phyloP scores from a whole-genome alignment of 2,329 filamentous ascomycete species.

The Mycosphaerella arachidis region DNA sequence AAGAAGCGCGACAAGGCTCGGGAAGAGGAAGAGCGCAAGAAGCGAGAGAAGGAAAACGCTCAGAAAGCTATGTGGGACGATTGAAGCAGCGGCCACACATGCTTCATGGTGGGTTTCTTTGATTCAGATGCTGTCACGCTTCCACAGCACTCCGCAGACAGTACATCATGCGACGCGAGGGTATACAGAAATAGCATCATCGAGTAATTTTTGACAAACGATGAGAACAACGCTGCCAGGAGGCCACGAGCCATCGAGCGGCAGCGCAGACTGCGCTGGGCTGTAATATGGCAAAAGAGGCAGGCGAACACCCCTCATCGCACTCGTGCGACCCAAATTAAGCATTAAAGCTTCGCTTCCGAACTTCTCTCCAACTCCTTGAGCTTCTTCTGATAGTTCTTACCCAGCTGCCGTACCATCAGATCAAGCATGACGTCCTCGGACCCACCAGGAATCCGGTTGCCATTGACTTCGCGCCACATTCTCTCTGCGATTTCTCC shows the following conservation, averaged over 20 bases:
- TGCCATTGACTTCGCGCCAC: constrained; percentile 35
- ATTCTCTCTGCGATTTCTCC: constrained; percentile 67
- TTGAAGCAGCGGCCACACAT: constrained; percentile 29
- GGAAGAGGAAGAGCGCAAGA: constrained; percentile 58
- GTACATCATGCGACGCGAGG: neutral
- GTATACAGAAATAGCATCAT: neutral
- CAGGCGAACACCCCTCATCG: neutral
- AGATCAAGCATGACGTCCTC: constrained; percentile 71
- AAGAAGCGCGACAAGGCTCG: constrained; percentile 69
- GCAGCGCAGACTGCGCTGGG: neutral
- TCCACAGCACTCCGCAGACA: neutral
- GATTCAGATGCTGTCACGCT: neutral
- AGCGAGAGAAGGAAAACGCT: constrained; percentile 65
- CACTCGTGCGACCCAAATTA: neutral
- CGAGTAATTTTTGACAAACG: neutral
- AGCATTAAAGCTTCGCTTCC: constrained; percentile 9
- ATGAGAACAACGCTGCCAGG: too few species aligned
- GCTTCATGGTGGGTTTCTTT: neutral
- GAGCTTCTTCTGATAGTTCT: constrained; percentile 60
- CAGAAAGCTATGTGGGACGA: constrained; percentile 84
- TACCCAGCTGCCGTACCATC: constrained; percentile 64
- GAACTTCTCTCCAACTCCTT: constrained; percentile 45
- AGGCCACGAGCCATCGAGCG: neutral
- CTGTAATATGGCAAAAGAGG: neutral
- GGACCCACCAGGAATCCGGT: constrained; percentile 52